Evolutionary conservation across 768 basidiomycete species (phyloP), one percentile per base, ranked within the genome.

Genomic region (Sarcodon sp.): DNA sequence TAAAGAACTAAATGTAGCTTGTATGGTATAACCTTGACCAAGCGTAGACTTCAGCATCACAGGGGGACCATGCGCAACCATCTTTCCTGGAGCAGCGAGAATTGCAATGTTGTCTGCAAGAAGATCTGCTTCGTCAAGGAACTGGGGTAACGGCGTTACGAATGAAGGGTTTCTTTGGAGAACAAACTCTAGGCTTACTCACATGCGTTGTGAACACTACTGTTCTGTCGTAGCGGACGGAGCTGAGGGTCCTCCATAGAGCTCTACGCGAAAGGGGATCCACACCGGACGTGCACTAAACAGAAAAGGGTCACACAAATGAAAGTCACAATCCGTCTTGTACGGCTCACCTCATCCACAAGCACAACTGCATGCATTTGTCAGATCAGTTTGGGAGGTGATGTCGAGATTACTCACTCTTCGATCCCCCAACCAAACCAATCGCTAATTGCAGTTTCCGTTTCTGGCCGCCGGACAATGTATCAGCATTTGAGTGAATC

Each of bases 131-230:
- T 87, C 83, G 49, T 87, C 85, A 1, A 87, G 68, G 64, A 85
- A 84, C 78, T 80, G 53, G 33, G 46, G 45, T 35, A 3, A 46
- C 16, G 38, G 12, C 9, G 46, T 35, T 27, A 45, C 54, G 50
- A 47, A 16, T 48, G 44, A 6, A 41, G 33, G 7, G 34, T 13
- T 38, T 15, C 6, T 33, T 27, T 8, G 38, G 16, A 9, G 6
- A 16, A 10, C 37, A 32, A n/a, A 51, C 7, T 12, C 18, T 45
- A 33, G 49, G 31, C 27, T 6, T 10, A 57, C 77, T 47, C 59
- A 81, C 82, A 64, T 88, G 87, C 0, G 86, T 90, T 0, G 87
- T 88, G 59, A 87, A 80, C 2, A 88, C 67, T 35, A 88, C 77
- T 0, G 80, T 78, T 44, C 82, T 68, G 38, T 80, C 77, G 33